Evolutionary conservation across 2,329 filamentous ascomycete species (phyloP).

Genomic region (Arthrobotrys pseudoclavata): DNA sequence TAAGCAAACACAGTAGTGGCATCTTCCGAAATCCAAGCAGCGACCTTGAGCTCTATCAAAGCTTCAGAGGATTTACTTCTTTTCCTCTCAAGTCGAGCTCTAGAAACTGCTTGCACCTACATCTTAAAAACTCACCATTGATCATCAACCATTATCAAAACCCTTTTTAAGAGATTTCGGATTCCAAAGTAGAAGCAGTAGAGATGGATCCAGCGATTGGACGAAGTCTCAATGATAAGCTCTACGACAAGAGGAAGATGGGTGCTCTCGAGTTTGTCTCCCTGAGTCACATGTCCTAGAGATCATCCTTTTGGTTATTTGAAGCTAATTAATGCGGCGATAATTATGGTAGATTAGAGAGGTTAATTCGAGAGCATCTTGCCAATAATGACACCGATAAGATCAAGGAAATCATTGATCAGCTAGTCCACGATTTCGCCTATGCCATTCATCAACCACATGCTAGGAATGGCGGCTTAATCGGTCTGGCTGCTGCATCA

Average conservation of each 20-base stretch:
- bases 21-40: slow-evolving; percentile 41
- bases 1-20: slow-evolving; percentile 36
- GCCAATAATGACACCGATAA: slow-evolving; percentile 80
- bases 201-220: slow-evolving; percentile 89
- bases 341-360: slow-evolving; percentile 78
- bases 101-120: slow-evolving; percentile 16
- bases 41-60: slow-evolving; percentile 40
- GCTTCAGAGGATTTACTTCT: slow-evolving; percentile 25
- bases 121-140: slow-evolving; percentile 8
- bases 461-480: slow-evolving; percentile 94
- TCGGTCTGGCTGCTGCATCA: slow-evolving; percentile 92
- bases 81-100: slow-evolving; percentile 39
- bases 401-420: slow-evolving; percentile 89
- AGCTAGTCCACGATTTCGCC: slow-evolving; percentile 97
- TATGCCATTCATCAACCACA: slow-evolving; percentile 98
- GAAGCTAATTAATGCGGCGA: slow-evolving; percentile 2
- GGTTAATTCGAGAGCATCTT: slow-evolving; percentile 86
- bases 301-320: not conserved
- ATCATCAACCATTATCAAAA: slow-evolving; percentile 11
- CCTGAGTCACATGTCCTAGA: not conserved
- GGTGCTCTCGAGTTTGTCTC: slow-evolving; percentile 88
- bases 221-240: slow-evolving; percentile 94
- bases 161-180: slow-evolving; percentile 17
- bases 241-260: slow-evolving; percentile 97
- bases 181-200: slow-evolving; percentile 31